Evolutionary conservation across 495 filamentous ascomycete species (phyloP), one percentile per base, ranked within the genome.

Genomic region (Cryomyces minteri): DNA sequence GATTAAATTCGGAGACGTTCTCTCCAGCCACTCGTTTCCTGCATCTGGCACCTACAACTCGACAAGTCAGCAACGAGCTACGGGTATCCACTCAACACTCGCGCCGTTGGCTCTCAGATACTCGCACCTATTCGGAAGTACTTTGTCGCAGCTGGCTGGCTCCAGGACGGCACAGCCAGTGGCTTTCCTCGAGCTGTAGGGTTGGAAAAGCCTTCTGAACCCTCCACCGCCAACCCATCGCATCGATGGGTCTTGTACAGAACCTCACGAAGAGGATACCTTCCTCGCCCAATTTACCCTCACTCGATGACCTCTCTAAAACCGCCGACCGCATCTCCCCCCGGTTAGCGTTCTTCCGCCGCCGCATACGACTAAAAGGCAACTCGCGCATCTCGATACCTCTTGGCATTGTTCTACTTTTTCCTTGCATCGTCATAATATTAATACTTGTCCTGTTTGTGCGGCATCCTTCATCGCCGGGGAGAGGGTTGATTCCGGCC

Each of bases 361-460:
- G 83, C 60, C 84, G 88, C 36, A 79, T 98, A 64, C 80, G 90
- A 54, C 69, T 98, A 74, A 83, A 81, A 68, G 84, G 86, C 61
- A 94, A 92, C 62, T 94, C 86, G 47, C 83, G 80, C 53, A 80
- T 95, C 65, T 93, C 90, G 42, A 80, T 98, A 63, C 90, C 90
- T 33, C 68, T 96, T 41, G 88, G 88, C 50, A 78, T 93, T 57
- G 84, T 98, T 53, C 70, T 96, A 49, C 67, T 95, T 56, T 95
- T 95, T 64, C 90, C 90, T 50, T 77, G 80, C 61, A 79, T 93
- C 64, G 84, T 95, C 53, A 74, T 96, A 63, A 71, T 94, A 53
- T 70, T 95, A 58, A 88, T 98, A 64, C 62, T 94, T 34, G 66
- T 94, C 51, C 75, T 98, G 48, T 85, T 98, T 62, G 76, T 93